Base-by-base conservation (phyloP, 164 flowering plant species). In the Protea cynaroides region DNA sequence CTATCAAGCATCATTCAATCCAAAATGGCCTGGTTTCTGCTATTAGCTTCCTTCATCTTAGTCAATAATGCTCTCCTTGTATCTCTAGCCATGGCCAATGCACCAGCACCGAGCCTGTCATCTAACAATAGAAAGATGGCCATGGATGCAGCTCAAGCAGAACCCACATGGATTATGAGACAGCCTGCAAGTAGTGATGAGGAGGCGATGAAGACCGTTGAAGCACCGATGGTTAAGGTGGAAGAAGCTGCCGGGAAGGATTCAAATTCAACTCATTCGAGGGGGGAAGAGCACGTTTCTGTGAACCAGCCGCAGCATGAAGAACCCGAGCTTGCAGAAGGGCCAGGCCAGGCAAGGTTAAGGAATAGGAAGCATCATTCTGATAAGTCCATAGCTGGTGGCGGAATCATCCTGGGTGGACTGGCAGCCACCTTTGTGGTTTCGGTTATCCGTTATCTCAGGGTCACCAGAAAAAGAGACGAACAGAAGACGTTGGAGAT, bases 381-480 rank as follows among this genome's bases (percentile, higher is more conserved):
- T 5, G 85, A 84, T 36, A 29, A 29, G 34, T 87, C 92, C 0
- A 62, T 83, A 8, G 83, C 81, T 0, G 89, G 86, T 0, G 92
- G 86, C 6, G 85, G 87, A 4, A 83, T 84, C 25, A 84, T 87
- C 49, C 72, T 87, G 0, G 92, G 89, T 0, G 85, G 89, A 22
- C 78, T 87, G 13, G 92, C 79, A 34, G 74, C 87, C 7, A 74
- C 80, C 6, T 87, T 87, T 55, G 54, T 83, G 59, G 84, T 78
- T 57, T 75, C 87, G 1, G 65, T 87, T 59, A 70, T 82, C 59
- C 82, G 87, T 68, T 87, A 87, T 58, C 80, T 87, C n/a, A 67
- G 86, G 29, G 92, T 83, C 11, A 87, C 92, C 4, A 59, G 82
- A 59, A 77, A 81, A 62, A 78, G 62, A 34, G 72, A 49, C n/a